These are phyloP conservation scores for Arabis hirsuta DNA, from an alignment of 345 rosid genomes.

Conservation along the genomic window DNA sequence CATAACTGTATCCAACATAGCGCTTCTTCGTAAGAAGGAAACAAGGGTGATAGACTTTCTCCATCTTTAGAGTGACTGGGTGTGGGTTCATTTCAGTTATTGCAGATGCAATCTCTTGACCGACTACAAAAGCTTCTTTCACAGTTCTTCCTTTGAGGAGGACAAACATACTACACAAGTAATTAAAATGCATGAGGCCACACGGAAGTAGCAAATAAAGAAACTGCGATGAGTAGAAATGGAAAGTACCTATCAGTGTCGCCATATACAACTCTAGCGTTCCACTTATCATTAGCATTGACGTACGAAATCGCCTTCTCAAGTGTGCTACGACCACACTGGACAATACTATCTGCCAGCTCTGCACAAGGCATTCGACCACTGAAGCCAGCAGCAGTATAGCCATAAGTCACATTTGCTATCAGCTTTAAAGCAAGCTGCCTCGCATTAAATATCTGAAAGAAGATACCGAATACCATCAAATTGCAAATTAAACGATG, in stretches of 20 bases:
- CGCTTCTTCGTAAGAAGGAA: constrained; percentile 97
- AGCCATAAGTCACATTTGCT: constrained; percentile 97
- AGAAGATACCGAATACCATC: constrained; percentile 35
- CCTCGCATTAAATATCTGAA: constrained; percentile 94
- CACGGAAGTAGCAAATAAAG: constrained; percentile 22
- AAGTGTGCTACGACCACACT: constrained; percentile 93
- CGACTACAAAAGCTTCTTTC: constrained; percentile 71
- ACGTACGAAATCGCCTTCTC: constrained; percentile 87
- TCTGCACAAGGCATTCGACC: constrained; percentile 99
- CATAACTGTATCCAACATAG: constrained; percentile 94
- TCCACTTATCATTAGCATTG: constrained; percentile 79
- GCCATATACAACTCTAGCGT: constrained; percentile 87
- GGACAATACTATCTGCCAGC: constrained; percentile 99
- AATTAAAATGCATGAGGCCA: constrained; percentile 35
- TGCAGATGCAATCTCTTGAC: constrained; percentile 85
- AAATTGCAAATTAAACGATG: background rate
- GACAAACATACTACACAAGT: constrained; percentile 87
- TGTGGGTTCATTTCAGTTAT: constrained; percentile 88
- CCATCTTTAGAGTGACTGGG: constrained; percentile 92
- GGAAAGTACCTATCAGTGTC: constrained; percentile 86
- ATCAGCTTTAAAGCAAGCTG: constrained; percentile 98
- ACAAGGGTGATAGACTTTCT: constrained; percentile 93
- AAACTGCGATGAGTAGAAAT: constrained; percentile 10
- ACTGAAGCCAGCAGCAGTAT: constrained; percentile 99
- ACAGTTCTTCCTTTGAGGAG: constrained; percentile 78